Evolutionary conservation across 192 early-diverging fungal species (phyloP).

Genomic region (Entophlyctis helioformis): DNA sequence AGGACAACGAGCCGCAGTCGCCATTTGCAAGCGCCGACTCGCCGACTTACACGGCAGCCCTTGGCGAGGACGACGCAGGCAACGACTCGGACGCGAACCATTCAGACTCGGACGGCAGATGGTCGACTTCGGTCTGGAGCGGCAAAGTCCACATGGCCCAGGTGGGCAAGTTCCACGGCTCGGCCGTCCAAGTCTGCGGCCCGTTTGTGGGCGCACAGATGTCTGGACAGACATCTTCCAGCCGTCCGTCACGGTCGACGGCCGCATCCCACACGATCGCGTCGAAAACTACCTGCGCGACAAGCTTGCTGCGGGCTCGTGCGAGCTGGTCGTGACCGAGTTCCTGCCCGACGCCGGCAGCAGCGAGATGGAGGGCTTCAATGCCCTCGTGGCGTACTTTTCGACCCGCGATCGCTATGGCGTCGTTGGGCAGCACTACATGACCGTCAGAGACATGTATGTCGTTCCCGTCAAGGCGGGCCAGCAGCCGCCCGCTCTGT

Average conservation of each 20-base stretch:
- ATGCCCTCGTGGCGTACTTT: constrained; percentile 50
- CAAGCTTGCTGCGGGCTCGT: constrained; percentile 28
- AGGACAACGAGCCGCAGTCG: too few species aligned
- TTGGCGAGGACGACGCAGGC: too few species aligned
- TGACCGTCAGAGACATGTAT: constrained; percentile 69
- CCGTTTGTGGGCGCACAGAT: constrained; percentile 16
- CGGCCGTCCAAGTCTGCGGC: constrained; percentile 50
- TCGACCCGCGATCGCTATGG: constrained; percentile 42
- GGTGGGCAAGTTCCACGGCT: constrained; percentile 43
- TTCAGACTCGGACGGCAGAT: too few species aligned
- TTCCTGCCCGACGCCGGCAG: too few species aligned
- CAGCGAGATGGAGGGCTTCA: constrained; percentile 32
- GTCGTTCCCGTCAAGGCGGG: constrained; percentile 46
- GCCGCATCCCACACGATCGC: constrained; percentile 38
- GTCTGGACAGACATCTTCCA: constrained; percentile 49
- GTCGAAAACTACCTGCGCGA: constrained; percentile 47
- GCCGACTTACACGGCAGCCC: too few species aligned
- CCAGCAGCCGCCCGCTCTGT: constrained; percentile 40
- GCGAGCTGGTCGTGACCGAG: constrained; percentile 52
- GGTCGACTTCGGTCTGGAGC: too few species aligned
- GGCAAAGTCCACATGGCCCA: constrained; percentile 54
- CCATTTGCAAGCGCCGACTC: too few species aligned
- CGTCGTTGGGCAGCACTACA: constrained; percentile 50
- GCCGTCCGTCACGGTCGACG: constrained; percentile 46
- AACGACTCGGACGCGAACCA: too few species aligned